phyloP scores from a whole-genome alignment of 1,284 basidiomycete species.

The Leccinum subspadiceum region DNA sequence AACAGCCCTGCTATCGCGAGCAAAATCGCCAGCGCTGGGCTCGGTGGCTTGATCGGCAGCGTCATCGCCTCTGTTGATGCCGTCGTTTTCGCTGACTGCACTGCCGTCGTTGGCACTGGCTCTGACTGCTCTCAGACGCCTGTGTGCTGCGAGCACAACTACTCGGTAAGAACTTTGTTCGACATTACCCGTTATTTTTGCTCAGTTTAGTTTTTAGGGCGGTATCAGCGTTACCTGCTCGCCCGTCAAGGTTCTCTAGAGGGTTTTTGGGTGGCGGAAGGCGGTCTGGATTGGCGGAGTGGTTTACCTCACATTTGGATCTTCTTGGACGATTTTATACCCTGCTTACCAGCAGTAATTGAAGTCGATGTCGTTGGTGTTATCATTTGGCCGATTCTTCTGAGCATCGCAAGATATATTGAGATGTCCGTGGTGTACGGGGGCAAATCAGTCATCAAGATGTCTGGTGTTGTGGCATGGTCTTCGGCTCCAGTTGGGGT shows the following conservation, averaged over 20 bases:
- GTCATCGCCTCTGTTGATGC: neutral
- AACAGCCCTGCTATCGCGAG: neutral
- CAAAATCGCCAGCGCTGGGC: neutral
- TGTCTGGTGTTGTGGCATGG: too few species aligned
- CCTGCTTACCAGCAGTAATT: neutral
- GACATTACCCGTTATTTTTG: too few species aligned
- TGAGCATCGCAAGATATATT: too few species aligned
- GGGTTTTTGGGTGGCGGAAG: neutral
- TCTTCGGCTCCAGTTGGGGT: too few species aligned
- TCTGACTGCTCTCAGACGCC: neutral
- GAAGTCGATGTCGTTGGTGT: neutral
- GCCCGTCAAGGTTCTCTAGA: conserved; percentile 11
- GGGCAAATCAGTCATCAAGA: too few species aligned
- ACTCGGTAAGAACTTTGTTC: neutral
- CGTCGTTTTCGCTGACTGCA: neutral
- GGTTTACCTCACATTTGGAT: neutral
- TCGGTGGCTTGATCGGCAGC: neutral
- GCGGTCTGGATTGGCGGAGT: neutral
- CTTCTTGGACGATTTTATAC: neutral
- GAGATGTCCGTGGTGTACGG: too few species aligned
- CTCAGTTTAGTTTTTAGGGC: neutral
- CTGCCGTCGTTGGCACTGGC: neutral
- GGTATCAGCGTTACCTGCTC: conserved; percentile 7
- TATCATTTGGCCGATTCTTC: too few species aligned
- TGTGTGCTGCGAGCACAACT: neutral